These are phyloP conservation scores for Brasenia schreberi DNA, from an alignment of 164 flowering plant species.

Conservation along the genomic window DNA sequence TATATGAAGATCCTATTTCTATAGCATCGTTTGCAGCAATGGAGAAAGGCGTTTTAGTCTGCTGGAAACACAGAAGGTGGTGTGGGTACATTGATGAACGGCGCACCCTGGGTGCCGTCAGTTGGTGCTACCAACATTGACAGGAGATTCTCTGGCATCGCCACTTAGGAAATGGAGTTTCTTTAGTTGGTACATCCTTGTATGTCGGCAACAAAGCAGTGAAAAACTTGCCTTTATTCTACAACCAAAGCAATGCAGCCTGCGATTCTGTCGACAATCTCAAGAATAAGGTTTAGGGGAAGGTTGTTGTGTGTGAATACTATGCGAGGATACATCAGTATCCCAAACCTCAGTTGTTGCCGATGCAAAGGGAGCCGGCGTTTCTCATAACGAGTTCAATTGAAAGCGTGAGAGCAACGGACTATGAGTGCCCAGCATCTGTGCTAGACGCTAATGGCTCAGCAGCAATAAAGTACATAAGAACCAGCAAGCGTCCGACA, in stretches of 20 bases:
- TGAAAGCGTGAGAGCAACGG: not conserved
- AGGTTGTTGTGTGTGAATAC: not conserved
- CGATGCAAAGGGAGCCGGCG: not conserved
- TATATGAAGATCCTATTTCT: conserved; percentile 33
- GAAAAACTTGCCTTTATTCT: not conserved
- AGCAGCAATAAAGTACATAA: not conserved
- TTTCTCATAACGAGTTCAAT: not conserved
- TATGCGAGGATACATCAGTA: not conserved
- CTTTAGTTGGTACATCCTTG: conserved; percentile 4
- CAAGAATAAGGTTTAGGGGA: not conserved
- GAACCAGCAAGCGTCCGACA: not conserved
- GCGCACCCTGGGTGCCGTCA: conserved; percentile 1
- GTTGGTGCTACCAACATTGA: conserved; percentile 14
- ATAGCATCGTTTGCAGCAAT: conserved; percentile 40
- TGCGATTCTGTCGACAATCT: not conserved
- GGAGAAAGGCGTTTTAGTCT: conserved; percentile 28
- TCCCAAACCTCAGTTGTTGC: not conserved
- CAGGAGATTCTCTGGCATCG: conserved; percentile 6
- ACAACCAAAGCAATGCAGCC: not conserved
- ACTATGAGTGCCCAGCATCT: not conserved
- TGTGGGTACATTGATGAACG: conserved; percentile 4
- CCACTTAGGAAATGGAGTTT: conserved; percentile 22
- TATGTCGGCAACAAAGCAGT: not conserved
- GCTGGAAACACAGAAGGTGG: conserved; percentile 37
- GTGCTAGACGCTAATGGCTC: not conserved